Evolutionary conservation across 2,329 filamentous ascomycete species (phyloP).

Genomic region (Exophiala mesophila): DNA sequence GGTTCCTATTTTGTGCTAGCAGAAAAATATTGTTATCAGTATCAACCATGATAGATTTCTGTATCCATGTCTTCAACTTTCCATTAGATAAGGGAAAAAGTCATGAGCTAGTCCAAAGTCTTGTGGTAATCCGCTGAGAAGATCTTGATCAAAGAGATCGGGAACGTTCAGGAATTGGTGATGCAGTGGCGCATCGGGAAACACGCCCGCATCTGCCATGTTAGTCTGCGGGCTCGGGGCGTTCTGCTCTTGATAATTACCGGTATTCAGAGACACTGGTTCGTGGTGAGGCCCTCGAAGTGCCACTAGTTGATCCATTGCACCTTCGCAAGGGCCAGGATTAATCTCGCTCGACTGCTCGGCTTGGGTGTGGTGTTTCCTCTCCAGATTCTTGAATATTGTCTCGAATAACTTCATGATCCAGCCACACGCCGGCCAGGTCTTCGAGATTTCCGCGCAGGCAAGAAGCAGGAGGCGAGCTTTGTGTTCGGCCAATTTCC

Average conservation of each 20-base stretch:
- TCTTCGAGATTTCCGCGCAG: conserved; percentile 21
- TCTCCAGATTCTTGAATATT: conserved; percentile 8
- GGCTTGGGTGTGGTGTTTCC: not conserved
- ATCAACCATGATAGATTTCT: too few species aligned
- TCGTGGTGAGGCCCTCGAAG: conserved; percentile 1
- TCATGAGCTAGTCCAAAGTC: conserved; percentile 6
- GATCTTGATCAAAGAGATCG: conserved; percentile 4
- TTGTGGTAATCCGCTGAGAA: conserved; percentile 3
- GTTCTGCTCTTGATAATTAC: conserved; percentile 1
- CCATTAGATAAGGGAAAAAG: not conserved
- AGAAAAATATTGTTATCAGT: too few species aligned
- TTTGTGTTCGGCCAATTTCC: conserved; percentile 26
- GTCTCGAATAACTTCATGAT: conserved; percentile 17
- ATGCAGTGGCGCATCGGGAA: conserved; percentile 2
- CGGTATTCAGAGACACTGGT: not conserved
- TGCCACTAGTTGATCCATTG: not conserved
- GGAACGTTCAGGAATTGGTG: conserved; percentile 8
- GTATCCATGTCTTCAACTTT: too few species aligned
- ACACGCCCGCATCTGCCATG: not conserved
- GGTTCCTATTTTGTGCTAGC: too few species aligned
- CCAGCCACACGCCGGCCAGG: conserved; percentile 27
- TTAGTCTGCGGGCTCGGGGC: not conserved
- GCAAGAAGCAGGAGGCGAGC: conserved; percentile 24
- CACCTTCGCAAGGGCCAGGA: not conserved
- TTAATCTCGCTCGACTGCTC: not conserved